phyloP scores from a whole-genome alignment of 1,139 yeast genomes.

The Yamadazyma membranifaciens region DNA sequence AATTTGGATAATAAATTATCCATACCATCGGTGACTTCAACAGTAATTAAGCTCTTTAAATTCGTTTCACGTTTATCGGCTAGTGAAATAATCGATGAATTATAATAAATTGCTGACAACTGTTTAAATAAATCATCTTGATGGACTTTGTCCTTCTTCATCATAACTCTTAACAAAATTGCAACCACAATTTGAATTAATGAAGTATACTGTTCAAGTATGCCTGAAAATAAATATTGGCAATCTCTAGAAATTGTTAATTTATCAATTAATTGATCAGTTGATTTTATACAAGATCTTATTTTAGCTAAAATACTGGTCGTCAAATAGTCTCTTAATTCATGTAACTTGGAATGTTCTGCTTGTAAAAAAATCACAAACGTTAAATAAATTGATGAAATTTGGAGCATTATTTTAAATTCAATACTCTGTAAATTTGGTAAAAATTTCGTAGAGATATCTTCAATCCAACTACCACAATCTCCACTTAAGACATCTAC shows the following conservation, averaged over 20 bases:
- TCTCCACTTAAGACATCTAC: conserved; percentile 24
- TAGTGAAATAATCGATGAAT: conserved; percentile 11
- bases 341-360: conserved; percentile 29
- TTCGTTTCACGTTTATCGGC: conserved; percentile 5
- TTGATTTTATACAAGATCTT: conserved; percentile 13
- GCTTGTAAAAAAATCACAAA: conserved; percentile 35
- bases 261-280: conserved; percentile 9
- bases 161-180: conserved; percentile 27
- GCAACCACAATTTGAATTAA: conserved; percentile 38
- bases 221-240: conserved; percentile 27
- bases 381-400: conserved; percentile 29
- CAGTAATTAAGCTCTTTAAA: conserved; percentile 16
- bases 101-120: conserved; percentile 13
- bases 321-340: conserved; percentile 18
- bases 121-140: conserved; percentile 14
- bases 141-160: conserved; percentile 11
- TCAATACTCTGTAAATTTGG: conserved; percentile 24
- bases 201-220: conserved; percentile 33
- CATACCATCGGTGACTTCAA: conserved; percentile 20
- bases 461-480: conserved; percentile 28
- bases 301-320: conserved; percentile 18
- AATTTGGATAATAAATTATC: conserved; percentile 18
- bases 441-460: conserved; percentile 17
- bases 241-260: conserved; percentile 11
- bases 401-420: conserved; percentile 25